phyloP scores from a whole-genome alignment of 768 basidiomycete species.

The Suillus spraguei region DNA sequence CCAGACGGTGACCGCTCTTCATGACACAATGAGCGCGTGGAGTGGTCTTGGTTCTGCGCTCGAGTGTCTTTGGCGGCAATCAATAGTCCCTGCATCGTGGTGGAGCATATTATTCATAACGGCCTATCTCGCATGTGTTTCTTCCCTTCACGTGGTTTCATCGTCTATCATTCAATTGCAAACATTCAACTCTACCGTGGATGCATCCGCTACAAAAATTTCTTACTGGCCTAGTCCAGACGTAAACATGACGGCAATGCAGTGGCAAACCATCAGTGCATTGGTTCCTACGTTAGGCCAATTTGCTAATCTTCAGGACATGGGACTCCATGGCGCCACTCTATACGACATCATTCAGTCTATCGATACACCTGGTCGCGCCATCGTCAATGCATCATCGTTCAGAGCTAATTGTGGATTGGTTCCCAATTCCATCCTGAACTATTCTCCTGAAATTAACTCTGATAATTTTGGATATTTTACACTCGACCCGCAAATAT shows the following conservation, averaged over 20 bases:
- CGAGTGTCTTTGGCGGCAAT: slow-evolving; percentile 20
- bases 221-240: slow-evolving; percentile 15
- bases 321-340: slow-evolving; percentile 17
- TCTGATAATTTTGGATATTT: not conserved
- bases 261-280: slow-evolving; percentile 7
- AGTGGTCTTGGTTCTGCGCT: slow-evolving; percentile 24
- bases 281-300: slow-evolving; percentile 5
- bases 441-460: not conserved
- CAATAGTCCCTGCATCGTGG: slow-evolving; percentile 14
- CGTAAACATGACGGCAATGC: not conserved
- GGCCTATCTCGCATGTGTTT: slow-evolving; percentile 22
- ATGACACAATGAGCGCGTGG: slow-evolving; percentile 26
- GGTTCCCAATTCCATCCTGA: slow-evolving; percentile 6
- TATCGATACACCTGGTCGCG: not conserved
- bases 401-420: slow-evolving; percentile 15
- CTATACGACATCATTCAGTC: slow-evolving; percentile 17
- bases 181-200: slow-evolving; percentile 14
- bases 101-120: slow-evolving; percentile 17
- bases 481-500: not conserved
- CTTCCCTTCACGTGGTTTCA: slow-evolving; percentile 22
- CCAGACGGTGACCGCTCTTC: slow-evolving; percentile 21
- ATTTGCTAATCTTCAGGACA: slow-evolving; percentile 3
- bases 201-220: not conserved
- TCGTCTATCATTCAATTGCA: slow-evolving; percentile 25
- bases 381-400: slow-evolving; percentile 19